These are phyloP conservation scores for Taxillus chinensis DNA, from an alignment of 164 flowering plant species.

Conservation along the genomic window DNA sequence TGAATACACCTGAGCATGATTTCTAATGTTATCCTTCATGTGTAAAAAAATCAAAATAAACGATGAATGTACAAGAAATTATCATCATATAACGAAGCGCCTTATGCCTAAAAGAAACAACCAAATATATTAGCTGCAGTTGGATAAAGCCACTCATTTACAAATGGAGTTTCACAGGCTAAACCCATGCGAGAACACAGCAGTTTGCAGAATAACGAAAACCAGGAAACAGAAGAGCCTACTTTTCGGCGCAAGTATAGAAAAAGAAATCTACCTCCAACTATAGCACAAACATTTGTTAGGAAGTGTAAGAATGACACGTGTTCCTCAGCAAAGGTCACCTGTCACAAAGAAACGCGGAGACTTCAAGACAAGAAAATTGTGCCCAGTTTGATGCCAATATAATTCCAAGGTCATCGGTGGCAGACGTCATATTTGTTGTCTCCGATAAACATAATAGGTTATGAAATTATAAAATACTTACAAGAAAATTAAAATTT, in stretches of 20 bases:
- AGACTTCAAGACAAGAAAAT: neutral
- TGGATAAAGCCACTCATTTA: too few relatives aligned
- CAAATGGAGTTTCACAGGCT: too few relatives aligned
- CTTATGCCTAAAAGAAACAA: too few relatives aligned
- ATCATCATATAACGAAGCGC: neutral
- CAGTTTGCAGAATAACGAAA: neutral
- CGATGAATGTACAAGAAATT: too few relatives aligned
- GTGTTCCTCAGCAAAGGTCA: conserved; percentile 42
- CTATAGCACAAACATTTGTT: conserved; percentile 56
- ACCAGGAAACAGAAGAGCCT: neutral
- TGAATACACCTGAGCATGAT: conserved; percentile 44
- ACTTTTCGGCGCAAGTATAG: neutral
- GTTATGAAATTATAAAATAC: too few relatives aligned
- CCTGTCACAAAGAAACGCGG: conserved; percentile 29
- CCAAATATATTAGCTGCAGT: too few relatives aligned
- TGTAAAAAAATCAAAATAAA: neutral
- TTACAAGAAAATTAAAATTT: too few relatives aligned
- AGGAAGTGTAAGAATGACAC: conserved; percentile 52
- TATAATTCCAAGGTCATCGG: neutral
- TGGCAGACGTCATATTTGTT: too few relatives aligned
- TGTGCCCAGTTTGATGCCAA: neutral
- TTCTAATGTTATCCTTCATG: neutral
- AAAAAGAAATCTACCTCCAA: conserved; percentile 44
- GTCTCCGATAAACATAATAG: too few relatives aligned
- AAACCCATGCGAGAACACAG: too few relatives aligned